Evolutionary conservation across 176 grass and related monocot species (phyloP).

Genomic region (Cenchrus americanus): DNA sequence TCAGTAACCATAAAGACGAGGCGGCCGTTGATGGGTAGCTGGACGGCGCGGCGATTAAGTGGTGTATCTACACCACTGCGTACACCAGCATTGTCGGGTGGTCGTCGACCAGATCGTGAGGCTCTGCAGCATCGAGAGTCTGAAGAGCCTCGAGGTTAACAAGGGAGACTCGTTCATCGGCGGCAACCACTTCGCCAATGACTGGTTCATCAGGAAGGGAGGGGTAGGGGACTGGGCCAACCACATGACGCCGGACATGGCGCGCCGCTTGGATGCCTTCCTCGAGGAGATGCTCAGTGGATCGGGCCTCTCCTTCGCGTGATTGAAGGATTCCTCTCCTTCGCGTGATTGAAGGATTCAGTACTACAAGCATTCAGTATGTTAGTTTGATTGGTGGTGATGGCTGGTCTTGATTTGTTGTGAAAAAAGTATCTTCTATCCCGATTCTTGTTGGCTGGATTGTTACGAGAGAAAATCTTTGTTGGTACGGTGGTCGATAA

Average conservation of each 20-base stretch:
- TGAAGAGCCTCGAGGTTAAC: slow-evolving; percentile 26
- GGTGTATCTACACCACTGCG: too few species aligned
- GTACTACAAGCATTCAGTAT: neutral
- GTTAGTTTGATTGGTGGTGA: too few species aligned
- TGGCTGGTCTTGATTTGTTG: too few species aligned
- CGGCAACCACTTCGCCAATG: neutral
- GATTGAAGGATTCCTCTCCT: neutral
- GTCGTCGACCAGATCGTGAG: slow-evolving; percentile 4
- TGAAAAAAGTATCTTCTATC: too few species aligned
- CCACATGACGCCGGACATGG: slow-evolving; percentile 52
- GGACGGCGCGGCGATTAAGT: too few species aligned
- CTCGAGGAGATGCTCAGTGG: slow-evolving; percentile 9
- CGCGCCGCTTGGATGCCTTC: slow-evolving; percentile 24
- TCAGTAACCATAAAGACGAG: too few species aligned
- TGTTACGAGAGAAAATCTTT: too few species aligned
- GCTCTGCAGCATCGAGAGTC: slow-evolving; percentile 36
- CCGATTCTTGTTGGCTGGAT: too few species aligned
- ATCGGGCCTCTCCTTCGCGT: neutral
- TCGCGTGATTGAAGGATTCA: neutral
- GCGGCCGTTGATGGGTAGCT: too few species aligned
- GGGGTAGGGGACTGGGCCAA: slow-evolving; percentile 36
- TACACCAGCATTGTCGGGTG: too few species aligned
- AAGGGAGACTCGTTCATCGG: neutral
- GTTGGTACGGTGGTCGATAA: too few species aligned
- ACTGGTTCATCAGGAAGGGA: slow-evolving; percentile 30